phyloP scores from a whole-genome alignment of 2,329 filamentous ascomycete species.

The Neoarthrinium moseri region DNA sequence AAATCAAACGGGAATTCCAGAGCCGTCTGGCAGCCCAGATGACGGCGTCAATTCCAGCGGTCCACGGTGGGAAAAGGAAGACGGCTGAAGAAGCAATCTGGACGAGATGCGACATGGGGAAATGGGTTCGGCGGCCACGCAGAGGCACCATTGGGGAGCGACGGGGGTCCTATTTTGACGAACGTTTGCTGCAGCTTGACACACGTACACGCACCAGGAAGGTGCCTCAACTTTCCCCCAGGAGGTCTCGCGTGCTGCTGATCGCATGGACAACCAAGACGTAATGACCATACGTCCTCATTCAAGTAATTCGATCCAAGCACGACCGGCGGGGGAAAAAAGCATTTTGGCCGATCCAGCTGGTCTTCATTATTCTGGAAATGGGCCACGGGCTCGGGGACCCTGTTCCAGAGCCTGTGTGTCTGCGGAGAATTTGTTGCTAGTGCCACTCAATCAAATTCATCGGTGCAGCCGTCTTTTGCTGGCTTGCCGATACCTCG shows the following conservation, averaged over 20 bases:
- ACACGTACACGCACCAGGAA: constrained; percentile 6
- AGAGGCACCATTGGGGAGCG: not conserved
- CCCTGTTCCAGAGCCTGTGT: no score
- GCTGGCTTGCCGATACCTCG: constrained; percentile 9
- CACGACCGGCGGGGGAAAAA: no score
- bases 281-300: no score
- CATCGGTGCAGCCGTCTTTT: constrained; percentile 6
- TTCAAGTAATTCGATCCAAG: no score
- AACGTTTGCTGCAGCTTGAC: constrained; percentile 3
- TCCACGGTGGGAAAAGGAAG: no score
- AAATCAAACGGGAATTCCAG: constrained; percentile 8
- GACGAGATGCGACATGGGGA: no score
- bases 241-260: no score
- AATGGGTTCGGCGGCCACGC: no score
- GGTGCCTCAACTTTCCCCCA: constrained; percentile 7
- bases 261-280: no score
- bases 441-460: constrained; percentile 9
- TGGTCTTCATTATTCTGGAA: no score
- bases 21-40: not conserved
- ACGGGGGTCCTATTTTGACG: constrained; percentile 4
- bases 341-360: not conserved
- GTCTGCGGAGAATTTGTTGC: constrained; percentile 11
- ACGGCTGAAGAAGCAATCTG: no score
- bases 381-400: not conserved
- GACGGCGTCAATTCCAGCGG: not conserved